phyloP scores from a whole-genome alignment of 2,329 filamentous ascomycete species.

The Tetracladium maxilliforme region DNA sequence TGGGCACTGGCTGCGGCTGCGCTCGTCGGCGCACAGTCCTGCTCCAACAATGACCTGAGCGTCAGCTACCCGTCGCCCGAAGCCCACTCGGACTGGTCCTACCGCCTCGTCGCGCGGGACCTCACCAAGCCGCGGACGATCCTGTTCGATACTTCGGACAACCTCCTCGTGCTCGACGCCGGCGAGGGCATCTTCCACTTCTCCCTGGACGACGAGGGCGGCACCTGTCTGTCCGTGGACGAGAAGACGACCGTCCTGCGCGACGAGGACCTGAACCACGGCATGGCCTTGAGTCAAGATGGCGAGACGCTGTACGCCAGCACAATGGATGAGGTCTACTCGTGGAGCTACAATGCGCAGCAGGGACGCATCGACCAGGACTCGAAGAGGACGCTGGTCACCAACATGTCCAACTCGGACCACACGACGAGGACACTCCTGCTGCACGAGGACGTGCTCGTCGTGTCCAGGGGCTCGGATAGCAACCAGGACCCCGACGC shows the following conservation, averaged over 20 bases:
- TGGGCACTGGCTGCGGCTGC: no score
- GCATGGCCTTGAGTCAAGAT: constrained; percentile 35
- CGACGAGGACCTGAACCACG: constrained; percentile 33
- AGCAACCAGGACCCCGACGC: constrained; percentile 46
- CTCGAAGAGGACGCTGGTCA: constrained; percentile 36
- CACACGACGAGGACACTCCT: constrained; percentile 55
- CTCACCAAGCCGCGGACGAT: constrained; percentile 27
- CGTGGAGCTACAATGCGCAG: constrained; percentile 49
- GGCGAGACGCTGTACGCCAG: constrained; percentile 42
- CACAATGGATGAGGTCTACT: constrained; percentile 38
- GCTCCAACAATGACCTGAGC: constrained; percentile 18
- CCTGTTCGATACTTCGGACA: constrained; percentile 27
- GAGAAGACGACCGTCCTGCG: constrained; percentile 13
- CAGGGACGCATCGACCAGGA: constrained; percentile 24
- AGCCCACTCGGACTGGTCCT: constrained; percentile 26
- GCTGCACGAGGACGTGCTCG: constrained; percentile 38
- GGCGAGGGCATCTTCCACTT: constrained; percentile 25
- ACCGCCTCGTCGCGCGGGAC: constrained; percentile 24
- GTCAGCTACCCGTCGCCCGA: constrained; percentile 20
- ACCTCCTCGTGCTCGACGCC: constrained; percentile 28
- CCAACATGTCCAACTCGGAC: constrained; percentile 45
- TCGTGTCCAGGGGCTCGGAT: constrained; percentile 51
- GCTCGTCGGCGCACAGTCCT: constrained; percentile 7
- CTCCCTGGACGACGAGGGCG: constrained; percentile 23
- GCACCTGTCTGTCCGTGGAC: constrained; percentile 23